Evolutionary conservation across 2,329 filamentous ascomycete genomes (phyloP), one percentile per base, ranked within the genome.

Genomic region (Penicillium sp.): DNA sequence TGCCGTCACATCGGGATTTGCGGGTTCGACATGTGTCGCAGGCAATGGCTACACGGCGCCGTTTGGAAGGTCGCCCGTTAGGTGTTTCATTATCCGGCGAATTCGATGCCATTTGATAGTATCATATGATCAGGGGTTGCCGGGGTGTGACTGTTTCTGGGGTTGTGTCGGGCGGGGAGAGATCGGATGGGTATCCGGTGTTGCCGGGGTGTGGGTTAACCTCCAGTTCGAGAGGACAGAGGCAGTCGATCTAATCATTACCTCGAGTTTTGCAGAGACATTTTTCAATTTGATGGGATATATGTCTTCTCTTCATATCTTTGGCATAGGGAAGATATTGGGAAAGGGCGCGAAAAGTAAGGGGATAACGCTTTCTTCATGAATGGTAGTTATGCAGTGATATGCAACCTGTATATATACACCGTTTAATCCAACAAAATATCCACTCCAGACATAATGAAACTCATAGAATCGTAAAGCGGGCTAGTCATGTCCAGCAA

Each of bases 1-100:
- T 60, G 11, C 77, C 77, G 65, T 80, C 75, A 51, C 78, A 80
- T 68, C 77, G 59, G 25, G 65, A 66, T 52, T 76, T 72, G 30
- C 72, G 66, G 38, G 69, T 69, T 5, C 67, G 57, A 53, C 75
- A 77, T 19, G 70, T 67, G 58, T 73, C 72, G 49, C 75, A 77
- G 33, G 75, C 75, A 30, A 77, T 50, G 36, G 72, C 69, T 9
- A 76, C 69, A 19, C 75, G 64, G 16, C 74, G 69, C 16, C 75
- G 66, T 57, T 76, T 76, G 16, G 22, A 37, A 6, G 44, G 22
- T 11, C 44, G 44, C 16, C 10, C 44, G 10, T 8, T 17, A 12
- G 19, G 6, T 5, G 19, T 12, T 26, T 47, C 44, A 6, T 14
- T 36, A 5, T 37, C 44, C 1, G 44, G 44, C 8, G 33, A 47